A percentile compares a stretch with the other conserved stretches of the same genome.
Evolutionary conservation across 2,329 filamentous ascomycete genomes (phyloP).

Genomic region (Bipolaris zeicola): DNA sequence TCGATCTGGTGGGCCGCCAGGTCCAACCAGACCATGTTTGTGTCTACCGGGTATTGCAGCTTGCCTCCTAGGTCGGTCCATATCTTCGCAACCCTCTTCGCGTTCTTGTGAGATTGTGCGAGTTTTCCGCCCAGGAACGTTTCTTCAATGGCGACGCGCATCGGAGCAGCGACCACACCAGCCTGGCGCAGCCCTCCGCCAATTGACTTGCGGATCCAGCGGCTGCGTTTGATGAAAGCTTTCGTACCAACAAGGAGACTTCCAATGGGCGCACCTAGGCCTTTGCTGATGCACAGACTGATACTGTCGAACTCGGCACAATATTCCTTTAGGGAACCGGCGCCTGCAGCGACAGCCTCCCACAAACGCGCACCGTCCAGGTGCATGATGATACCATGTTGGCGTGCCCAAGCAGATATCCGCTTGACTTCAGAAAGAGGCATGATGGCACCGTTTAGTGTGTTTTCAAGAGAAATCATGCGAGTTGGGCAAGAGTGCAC

Average conservation of each 20-base stretch:
- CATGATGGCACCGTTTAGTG: slow-evolving; percentile 77
- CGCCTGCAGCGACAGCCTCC: slow-evolving; percentile 76
- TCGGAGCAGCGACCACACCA: slow-evolving; percentile 76
- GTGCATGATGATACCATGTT: slow-evolving; percentile 71
- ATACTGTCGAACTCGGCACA: slow-evolving; percentile 74
- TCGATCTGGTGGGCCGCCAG: slow-evolving; percentile 64
- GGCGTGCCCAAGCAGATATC: slow-evolving; percentile 70
- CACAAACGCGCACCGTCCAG: slow-evolving; percentile 81
- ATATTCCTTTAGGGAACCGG: slow-evolving; percentile 70
- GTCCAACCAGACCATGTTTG: slow-evolving; percentile 93
- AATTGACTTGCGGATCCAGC: slow-evolving; percentile 80
- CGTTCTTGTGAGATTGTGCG: slow-evolving; percentile 64
- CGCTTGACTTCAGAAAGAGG: slow-evolving; percentile 72
- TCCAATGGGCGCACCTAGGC: slow-evolving; percentile 79
- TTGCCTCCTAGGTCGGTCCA: slow-evolving; percentile 75
- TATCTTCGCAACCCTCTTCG: slow-evolving; percentile 65
- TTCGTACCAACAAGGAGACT: slow-evolving; percentile 69
- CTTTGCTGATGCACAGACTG: slow-evolving; percentile 81
- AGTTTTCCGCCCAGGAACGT: slow-evolving; percentile 75
- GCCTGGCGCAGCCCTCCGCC: slow-evolving; percentile 79
- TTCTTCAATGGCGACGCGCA: slow-evolving; percentile 77
- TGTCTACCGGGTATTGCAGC: slow-evolving; percentile 72
- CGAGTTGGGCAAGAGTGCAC: slow-evolving; percentile 80
- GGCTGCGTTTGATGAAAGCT: slow-evolving; percentile 66
- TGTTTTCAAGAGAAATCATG: slow-evolving; percentile 85